These are phyloP conservation scores for Ambrosiella xylebori DNA, from an alignment of 2,329 filamentous ascomycete genomes.

Conservation along the genomic window DNA sequence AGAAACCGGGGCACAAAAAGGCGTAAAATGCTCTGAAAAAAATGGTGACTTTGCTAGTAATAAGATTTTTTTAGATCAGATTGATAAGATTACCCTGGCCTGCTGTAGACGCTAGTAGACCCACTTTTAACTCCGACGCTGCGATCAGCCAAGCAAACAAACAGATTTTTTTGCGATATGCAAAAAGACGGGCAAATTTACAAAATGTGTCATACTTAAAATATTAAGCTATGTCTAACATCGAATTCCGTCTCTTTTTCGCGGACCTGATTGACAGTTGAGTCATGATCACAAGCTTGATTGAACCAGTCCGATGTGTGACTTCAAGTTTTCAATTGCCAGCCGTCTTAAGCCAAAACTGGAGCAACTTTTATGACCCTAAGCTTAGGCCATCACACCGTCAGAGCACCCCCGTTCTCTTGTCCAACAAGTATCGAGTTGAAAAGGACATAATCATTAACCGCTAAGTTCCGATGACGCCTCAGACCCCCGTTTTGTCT, in stretches of 20 bases:
- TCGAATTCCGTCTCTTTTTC: neutral
- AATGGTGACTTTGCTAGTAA: slow-evolving; percentile 5
- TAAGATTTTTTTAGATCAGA: slow-evolving; percentile 20
- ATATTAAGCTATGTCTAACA: too few relatives aligned
- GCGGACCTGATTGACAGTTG: neutral
- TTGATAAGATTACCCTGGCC: slow-evolving; percentile 27
- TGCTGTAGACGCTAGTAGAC: neutral
- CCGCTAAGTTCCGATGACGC: too few relatives aligned
- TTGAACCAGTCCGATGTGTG: neutral
- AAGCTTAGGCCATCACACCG: too few relatives aligned
- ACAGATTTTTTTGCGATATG: neutral
- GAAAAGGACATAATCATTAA: too few relatives aligned
- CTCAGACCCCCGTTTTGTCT: too few relatives aligned
- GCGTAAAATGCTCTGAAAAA: neutral
- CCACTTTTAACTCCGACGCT: neutral
- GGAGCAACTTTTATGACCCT: neutral
- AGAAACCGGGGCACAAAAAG: neutral
- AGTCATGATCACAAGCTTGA: neutral
- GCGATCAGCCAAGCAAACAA: neutral
- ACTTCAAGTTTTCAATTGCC: neutral
- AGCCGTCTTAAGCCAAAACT: neutral
- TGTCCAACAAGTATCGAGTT: too few relatives aligned
- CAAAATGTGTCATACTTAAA: too few relatives aligned
- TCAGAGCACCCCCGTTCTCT: too few relatives aligned
- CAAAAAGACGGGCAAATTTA: too few relatives aligned